These are phyloP conservation scores for Phoenix dactylifera DNA, from an alignment of 176 grass and related monocot genomes.

Conservation along the genomic window DNA sequence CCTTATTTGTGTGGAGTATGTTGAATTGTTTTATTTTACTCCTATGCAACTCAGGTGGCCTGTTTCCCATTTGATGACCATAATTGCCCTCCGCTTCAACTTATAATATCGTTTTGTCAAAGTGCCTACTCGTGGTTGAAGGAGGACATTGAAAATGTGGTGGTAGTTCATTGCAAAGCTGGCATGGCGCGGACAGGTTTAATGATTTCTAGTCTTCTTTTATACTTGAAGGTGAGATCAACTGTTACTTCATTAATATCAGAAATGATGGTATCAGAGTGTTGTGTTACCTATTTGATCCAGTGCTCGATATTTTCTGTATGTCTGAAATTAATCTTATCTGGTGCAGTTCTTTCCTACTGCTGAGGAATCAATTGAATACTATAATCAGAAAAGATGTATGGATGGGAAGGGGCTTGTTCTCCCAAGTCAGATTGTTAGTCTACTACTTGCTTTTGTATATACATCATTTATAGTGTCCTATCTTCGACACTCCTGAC, in stretches of 20 bases:
- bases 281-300: slow-evolving; percentile 12
- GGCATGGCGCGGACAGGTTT: slow-evolving; percentile 94
- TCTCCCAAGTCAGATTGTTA: slow-evolving; percentile 99
- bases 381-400: slow-evolving; percentile 99
- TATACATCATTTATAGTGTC: background rate
- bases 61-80: slow-evolving; percentile 97
- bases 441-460: slow-evolving; percentile 26
- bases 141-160: slow-evolving; percentile 99
- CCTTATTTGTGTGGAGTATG: background rate
- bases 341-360: slow-evolving; percentile 87
- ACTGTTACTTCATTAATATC: slow-evolving; percentile 1
- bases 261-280: background rate
- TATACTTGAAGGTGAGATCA: slow-evolving; percentile 77
- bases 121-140: slow-evolving; percentile 99
- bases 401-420: slow-evolving; percentile 94
- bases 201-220: slow-evolving; percentile 94
- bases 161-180: slow-evolving; percentile 97
- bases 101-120: slow-evolving; percentile 95
- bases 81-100: slow-evolving; percentile 92
- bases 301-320: background rate
- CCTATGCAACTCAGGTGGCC: slow-evolving; percentile 60
- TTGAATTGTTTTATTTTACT: background rate
- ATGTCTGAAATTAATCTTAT: background rate
- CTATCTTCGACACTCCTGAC: slow-evolving; percentile 21
- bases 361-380: slow-evolving; percentile 93